A percentile compares a stretch with the other conserved stretches of the same genome.
Evolutionary conservation across 371 early-diverging fungal species (phyloP).

Genomic region (Coemansia sp.): DNA sequence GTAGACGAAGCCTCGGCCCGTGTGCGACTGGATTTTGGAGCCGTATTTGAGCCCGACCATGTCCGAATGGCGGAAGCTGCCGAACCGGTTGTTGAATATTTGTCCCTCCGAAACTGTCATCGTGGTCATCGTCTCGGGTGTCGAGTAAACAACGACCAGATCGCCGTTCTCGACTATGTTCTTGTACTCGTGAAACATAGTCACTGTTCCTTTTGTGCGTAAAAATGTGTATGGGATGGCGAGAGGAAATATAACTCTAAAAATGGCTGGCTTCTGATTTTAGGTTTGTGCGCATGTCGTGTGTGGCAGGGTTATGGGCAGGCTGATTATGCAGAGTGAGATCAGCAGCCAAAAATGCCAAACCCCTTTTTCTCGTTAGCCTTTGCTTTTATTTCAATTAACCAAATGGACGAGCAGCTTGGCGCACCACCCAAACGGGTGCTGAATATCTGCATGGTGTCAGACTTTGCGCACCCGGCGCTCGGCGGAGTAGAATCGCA

Average conservation of each 20-base stretch:
- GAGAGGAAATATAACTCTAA: no score
- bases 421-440: constrained; percentile 5
- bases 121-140: constrained; percentile 66
- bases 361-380: no score
- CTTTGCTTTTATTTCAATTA: no score
- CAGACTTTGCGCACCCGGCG: constrained; percentile 98
- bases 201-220: no score
- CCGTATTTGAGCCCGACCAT: constrained; percentile 88
- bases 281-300: no score
- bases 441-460: constrained; percentile 65
- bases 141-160: constrained; percentile 63
- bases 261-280: no score
- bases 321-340: no score
- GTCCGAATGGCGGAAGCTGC: constrained; percentile 72
- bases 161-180: constrained; percentile 61
- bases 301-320: no score
- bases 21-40: constrained; percentile 71
- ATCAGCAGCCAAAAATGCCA: no score
- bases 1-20: constrained; percentile 80
- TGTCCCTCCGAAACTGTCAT: constrained; percentile 61
- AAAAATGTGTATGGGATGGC: no score
- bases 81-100: constrained; percentile 72
- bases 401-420: not conserved
- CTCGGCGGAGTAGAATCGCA: constrained; percentile 99
- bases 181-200: constrained; percentile 54